A percentile compares a stretch with the other conserved stretches of the same genome.
These are phyloP conservation scores for Torulaspora gathmanii DNA, from an alignment of 805 yeast species.

Conservation along the genomic window DNA sequence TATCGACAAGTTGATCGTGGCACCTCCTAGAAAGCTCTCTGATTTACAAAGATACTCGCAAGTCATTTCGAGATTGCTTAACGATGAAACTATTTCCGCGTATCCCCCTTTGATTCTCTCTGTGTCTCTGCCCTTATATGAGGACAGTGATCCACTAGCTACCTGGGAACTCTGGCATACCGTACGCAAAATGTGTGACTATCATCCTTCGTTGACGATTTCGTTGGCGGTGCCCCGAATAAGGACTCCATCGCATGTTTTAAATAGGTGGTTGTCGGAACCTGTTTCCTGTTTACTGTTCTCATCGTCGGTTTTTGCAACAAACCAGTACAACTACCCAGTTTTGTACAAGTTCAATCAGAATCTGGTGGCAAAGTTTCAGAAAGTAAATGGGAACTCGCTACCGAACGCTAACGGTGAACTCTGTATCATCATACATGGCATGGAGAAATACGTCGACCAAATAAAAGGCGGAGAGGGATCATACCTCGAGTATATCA, in stretches of 20 bases:
- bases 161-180: slow-evolving; percentile 78
- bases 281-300: slow-evolving; percentile 56
- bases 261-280: slow-evolving; percentile 63
- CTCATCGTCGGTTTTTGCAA: slow-evolving; percentile 52
- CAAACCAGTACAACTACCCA: slow-evolving; percentile 58
- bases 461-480: slow-evolving; percentile 36
- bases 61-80: slow-evolving; percentile 33
- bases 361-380: slow-evolving; percentile 40
- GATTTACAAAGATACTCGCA: slow-evolving; percentile 50
- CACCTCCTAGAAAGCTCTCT: slow-evolving; percentile 58
- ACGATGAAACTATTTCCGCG: slow-evolving; percentile 22
- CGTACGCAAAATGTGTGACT: slow-evolving; percentile 51
- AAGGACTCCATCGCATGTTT: slow-evolving; percentile 45
- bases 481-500: slow-evolving; percentile 42
- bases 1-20: slow-evolving; percentile 48
- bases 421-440: slow-evolving; percentile 48
- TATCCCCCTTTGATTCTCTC: slow-evolving; percentile 40
- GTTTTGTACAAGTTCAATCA: slow-evolving; percentile 60
- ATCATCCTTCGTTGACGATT: slow-evolving; percentile 55
- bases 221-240: slow-evolving; percentile 69
- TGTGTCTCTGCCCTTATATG: slow-evolving; percentile 47
- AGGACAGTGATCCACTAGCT: slow-evolving; percentile 49
- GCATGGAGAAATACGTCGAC: slow-evolving; percentile 42
- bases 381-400: slow-evolving; percentile 39
- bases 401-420: slow-evolving; percentile 27